Evolutionary conservation across 768 basidiomycete species (phyloP).

Genomic region (Suillus cothurnatus): DNA sequence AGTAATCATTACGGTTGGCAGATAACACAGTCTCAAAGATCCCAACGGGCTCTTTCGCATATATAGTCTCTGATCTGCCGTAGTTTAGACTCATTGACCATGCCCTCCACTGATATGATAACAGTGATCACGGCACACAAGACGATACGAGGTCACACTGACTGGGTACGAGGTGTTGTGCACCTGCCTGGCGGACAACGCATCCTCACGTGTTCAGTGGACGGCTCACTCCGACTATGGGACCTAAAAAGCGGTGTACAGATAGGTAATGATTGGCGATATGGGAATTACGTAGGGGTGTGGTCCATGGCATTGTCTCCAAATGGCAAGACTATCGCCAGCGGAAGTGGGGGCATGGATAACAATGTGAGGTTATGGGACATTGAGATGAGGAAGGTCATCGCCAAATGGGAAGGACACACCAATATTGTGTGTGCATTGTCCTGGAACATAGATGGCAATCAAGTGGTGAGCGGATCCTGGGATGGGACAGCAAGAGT

Average conservation of each 20-base stretch:
- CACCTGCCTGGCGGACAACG: not conserved
- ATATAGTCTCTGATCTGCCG: not conserved
- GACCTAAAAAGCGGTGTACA: not conserved
- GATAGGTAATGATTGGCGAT: not conserved
- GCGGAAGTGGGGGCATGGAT: not conserved
- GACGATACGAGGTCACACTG: not conserved
- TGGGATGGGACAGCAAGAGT: not conserved
- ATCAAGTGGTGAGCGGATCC: not conserved
- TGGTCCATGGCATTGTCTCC: not conserved
- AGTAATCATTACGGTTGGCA: not conserved
- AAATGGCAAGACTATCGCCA: not conserved
- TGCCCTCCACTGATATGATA: not conserved
- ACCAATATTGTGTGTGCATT: not conserved
- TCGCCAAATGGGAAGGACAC: not conserved
- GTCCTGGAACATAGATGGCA: not conserved
- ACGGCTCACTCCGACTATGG: not conserved
- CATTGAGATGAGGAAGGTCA: not conserved
- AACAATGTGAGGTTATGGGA: not conserved
- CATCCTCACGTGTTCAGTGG: not conserved
- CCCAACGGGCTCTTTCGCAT: not conserved
- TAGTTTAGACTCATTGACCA: accelerated
- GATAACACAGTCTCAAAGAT: not conserved
- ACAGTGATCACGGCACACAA: not conserved
- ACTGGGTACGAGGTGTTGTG: not conserved
- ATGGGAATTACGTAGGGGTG: not conserved